phyloP scores from a whole-genome alignment of 202 grass and related monocot genomes.

The Panicum virgatum region DNA sequence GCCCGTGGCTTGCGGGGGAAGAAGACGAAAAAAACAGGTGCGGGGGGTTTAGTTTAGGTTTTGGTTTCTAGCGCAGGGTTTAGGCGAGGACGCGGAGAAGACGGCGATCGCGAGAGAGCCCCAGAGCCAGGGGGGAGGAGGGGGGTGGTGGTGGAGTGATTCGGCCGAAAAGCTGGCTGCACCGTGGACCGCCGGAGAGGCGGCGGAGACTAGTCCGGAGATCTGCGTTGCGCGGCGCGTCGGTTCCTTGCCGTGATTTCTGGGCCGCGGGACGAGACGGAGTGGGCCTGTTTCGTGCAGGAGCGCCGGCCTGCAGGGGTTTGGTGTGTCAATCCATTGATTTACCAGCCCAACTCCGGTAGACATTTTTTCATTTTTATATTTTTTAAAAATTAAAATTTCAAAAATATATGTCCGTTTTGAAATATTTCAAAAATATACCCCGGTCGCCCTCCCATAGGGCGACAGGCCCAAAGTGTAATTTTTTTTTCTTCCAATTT shows the following conservation, averaged over 20 bases:
- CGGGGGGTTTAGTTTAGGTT: slow-evolving; percentile 32
- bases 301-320: too few species aligned
- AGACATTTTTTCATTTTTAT: too few species aligned
- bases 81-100: neutral
- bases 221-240: neutral
- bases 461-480: too few species aligned
- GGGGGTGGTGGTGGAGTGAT: neutral
- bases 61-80: slow-evolving; percentile 45
- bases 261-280: too few species aligned
- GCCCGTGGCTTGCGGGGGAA: slow-evolving; percentile 27
- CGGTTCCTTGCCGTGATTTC: neutral
- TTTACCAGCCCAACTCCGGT: too few species aligned
- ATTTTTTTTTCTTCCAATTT: too few species aligned
- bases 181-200: neutral
- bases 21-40: neutral
- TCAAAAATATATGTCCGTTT: too few species aligned
- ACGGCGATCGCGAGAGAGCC: neutral
- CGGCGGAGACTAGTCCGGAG: neutral
- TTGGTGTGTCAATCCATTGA: too few species aligned
- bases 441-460: too few species aligned
- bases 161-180: neutral
- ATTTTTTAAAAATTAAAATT: too few species aligned
- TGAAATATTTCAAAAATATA: too few species aligned
- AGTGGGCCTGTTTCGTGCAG: neutral
- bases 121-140: neutral